Percentiles rank a stretch among this genome's conserved stretches.
phyloP scores from a whole-genome alignment of 2,329 filamentous ascomycete species.

The Trichoderma pleuroti region DNA sequence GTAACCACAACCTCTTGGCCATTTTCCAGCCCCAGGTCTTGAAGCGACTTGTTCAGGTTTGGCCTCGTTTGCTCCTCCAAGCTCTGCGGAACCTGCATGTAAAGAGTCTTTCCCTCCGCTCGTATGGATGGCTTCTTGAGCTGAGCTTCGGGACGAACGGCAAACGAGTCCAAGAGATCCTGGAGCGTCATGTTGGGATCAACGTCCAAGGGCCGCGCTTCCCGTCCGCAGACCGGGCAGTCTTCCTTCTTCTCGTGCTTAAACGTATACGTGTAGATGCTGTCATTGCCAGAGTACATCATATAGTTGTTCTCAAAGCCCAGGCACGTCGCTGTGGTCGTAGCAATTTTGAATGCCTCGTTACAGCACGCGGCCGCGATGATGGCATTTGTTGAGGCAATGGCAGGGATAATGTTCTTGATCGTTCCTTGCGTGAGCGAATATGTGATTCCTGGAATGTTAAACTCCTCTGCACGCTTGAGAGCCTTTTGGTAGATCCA shows the following conservation, averaged over 20 bases:
- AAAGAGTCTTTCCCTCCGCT: slow-evolving; percentile 75
- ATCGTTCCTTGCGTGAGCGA: slow-evolving; percentile 94
- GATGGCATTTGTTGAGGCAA: slow-evolving; percentile 95
- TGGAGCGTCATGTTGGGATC: slow-evolving; percentile 69
- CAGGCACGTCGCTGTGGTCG: slow-evolving; percentile 73
- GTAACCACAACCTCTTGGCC: slow-evolving; percentile 90
- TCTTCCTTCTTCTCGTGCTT: slow-evolving; percentile 91
- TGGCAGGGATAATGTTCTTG: slow-evolving; percentile 98
- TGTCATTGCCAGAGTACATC: slow-evolving; percentile 97
- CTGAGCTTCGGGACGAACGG: slow-evolving; percentile 81
- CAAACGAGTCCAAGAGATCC: slow-evolving; percentile 81
- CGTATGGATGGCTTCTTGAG: slow-evolving; percentile 90
- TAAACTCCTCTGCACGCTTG: slow-evolving; percentile 77
- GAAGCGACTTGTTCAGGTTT: slow-evolving; percentile 75
- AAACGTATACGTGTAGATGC: slow-evolving; percentile 97
- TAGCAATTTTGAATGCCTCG: slow-evolving; percentile 92
- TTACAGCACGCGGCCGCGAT: slow-evolving; percentile 95
- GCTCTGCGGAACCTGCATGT: slow-evolving; percentile 79
- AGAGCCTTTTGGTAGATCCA: slow-evolving; percentile 91
- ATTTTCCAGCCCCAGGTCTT: slow-evolving; percentile 66
- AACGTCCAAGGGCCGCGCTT: slow-evolving; percentile 71
- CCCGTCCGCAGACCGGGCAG: slow-evolving; percentile 87
- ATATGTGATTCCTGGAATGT: slow-evolving; percentile 90
- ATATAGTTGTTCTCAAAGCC: slow-evolving; percentile 86
- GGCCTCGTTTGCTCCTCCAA: slow-evolving; percentile 80